These are phyloP conservation scores for Rhodamnia argentea DNA, from an alignment of 345 rosid species.

Conservation along the genomic window DNA sequence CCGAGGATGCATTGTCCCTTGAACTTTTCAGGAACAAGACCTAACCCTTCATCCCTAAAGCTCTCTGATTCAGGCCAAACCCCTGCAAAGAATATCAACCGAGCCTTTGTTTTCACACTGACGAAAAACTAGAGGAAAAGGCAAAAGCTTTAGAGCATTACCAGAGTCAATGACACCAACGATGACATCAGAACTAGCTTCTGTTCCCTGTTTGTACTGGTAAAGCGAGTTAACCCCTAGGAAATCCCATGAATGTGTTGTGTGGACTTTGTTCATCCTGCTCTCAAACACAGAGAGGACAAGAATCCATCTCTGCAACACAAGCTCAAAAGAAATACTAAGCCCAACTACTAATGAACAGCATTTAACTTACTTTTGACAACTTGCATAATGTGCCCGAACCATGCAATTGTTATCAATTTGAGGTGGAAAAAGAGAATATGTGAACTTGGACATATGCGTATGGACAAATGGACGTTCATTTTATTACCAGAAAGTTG, in stretches of 20 bases:
- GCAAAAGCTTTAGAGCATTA: neutral
- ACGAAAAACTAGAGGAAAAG: neutral
- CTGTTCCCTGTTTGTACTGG: constrained; percentile 5
- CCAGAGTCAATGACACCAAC: constrained; percentile 36
- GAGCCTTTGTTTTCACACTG: neutral
- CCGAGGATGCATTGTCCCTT: constrained; percentile 36
- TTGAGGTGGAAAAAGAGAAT: neutral
- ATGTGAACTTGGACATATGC: neutral
- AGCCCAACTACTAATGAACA: neutral
- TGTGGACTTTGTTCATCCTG: constrained; percentile 23
- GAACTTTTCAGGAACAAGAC: constrained; percentile 31
- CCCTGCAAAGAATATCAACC: constrained; percentile 10
- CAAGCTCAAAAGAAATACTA: neutral
- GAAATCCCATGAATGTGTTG: constrained; percentile 47
- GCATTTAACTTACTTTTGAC: neutral
- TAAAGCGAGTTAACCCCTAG: constrained; percentile 15
- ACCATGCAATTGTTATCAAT: neutral
- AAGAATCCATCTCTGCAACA: constrained; percentile 11
- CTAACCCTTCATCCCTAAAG: constrained; percentile 23
- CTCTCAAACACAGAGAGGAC: constrained; percentile 36
- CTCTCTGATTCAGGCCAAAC: constrained; percentile 44
- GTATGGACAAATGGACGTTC: neutral
- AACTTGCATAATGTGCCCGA: neutral
- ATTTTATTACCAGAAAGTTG: constrained; percentile 11
- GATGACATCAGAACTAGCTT: constrained; percentile 12